Percentiles rank a stretch among this genome's conserved stretches.
Conservation (phyloP, 257 asterid species). For the Gentiana macrophylla region DNA sequence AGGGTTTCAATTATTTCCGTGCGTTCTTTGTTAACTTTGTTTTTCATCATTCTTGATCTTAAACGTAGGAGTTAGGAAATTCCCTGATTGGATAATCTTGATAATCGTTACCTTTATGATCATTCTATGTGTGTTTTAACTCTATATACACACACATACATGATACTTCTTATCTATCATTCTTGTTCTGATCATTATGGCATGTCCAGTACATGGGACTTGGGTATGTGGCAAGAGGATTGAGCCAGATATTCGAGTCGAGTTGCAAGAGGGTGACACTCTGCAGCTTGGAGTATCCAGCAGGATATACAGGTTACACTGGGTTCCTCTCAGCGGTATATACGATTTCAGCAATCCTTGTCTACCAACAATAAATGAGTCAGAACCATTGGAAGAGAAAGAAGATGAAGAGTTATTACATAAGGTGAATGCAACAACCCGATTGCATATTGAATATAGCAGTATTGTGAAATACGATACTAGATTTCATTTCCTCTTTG, state of each 20-base stretch:
- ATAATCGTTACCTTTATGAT: no score
- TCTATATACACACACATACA: no score
- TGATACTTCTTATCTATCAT: no score
- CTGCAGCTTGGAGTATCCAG: constrained; percentile 72
- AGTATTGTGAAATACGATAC: no score
- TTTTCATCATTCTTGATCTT: no score
- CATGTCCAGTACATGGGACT: constrained; percentile 67
- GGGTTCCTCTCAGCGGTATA: constrained; percentile 73
- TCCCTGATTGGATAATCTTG: no score
- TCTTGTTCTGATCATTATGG: not conserved
- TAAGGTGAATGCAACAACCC: constrained; percentile 4
- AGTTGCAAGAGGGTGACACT: constrained; percentile 58
- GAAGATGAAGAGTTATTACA: constrained; percentile 22
- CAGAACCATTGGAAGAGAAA: constrained; percentile 25
- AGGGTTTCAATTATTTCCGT: no score
- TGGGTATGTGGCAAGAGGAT: constrained; percentile 67
- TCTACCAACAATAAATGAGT: constrained; percentile 38
- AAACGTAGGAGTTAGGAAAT: no score
- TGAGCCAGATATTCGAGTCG: constrained; percentile 42
- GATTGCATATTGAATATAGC: no score
- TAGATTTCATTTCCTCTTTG: no score
- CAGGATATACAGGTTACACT: constrained; percentile 65
- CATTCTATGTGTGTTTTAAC: no score
- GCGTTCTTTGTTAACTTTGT: no score
- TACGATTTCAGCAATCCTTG: constrained; percentile 55